Base-by-base conservation (phyloP, 176 grass and related monocot genomes). In the Elymus sibiricus region DNA sequence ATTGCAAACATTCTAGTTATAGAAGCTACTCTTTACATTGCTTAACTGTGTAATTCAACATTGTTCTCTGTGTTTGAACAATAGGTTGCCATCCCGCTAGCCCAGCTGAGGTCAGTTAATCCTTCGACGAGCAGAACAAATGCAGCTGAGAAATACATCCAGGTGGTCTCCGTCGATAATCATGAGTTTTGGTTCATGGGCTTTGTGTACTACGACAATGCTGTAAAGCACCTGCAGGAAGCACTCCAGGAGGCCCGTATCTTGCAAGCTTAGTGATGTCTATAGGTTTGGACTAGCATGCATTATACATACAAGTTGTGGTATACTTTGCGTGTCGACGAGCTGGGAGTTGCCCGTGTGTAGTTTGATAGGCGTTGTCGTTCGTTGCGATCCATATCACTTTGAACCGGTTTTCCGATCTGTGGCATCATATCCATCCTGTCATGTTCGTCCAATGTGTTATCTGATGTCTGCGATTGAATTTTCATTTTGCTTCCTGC, bases 111-210 rank as follows among this genome's bases (percentile, higher is more conserved):
- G 55, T 94, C 97, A 29, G 89, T 92, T 58, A 96, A 83, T 89
- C 87, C 90, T 64, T 91, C 92, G 0, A 85, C 87, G 34, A 96
- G 94, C 82, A 92, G 71, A 86, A 93, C 72, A 87, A 99, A 99
- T 34, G 55, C 92, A 60, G 83, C 84, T 58, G 94, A 99, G 83
- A 99, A 99, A 73, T 99, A 96, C 73, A 88, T 99, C 77, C 97
- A 96, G 86, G 92, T 99, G 80, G 94, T 93, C 14, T 99, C 92
- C 15, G 53, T 91, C 29, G 97, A 99, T 80, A 96, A 96, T 61
- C 97, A 99, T 37, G 97, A 99, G 63, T 99, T 99, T 83, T 99
- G 97, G 97, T 99, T 96, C 85, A 91, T 99, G 92, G 94, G 97
- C 74, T 91, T 99, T 26, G 92, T 99, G 70, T 96, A 94, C 92